phyloP scores from a whole-genome alignment of 495 filamentous ascomycete species.

The Haplographium delicatum region DNA sequence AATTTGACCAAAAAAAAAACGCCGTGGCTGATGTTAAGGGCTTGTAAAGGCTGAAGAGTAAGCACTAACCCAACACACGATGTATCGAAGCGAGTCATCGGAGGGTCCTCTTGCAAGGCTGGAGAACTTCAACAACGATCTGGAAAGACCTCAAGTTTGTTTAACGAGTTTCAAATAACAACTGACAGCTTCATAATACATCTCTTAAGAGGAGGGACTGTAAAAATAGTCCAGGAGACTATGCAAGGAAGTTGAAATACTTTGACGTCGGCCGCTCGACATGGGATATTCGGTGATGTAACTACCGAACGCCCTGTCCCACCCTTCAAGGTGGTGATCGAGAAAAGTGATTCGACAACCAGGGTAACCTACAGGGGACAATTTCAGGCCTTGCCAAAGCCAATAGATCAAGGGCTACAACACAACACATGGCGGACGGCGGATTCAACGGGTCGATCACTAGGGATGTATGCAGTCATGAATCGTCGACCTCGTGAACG shows the following conservation, averaged over 20 bases:
- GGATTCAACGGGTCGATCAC: slow-evolving; percentile 19
- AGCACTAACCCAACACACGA: slow-evolving; percentile 14
- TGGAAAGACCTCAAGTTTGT: background rate
- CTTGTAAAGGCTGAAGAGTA: slow-evolving; percentile 10
- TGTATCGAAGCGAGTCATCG: slow-evolving; percentile 1
- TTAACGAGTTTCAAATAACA: too few relatives aligned
- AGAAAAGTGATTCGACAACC: slow-evolving; percentile 7
- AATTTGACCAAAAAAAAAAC: background rate
- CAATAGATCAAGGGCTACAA: slow-evolving; percentile 17
- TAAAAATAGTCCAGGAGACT: too few relatives aligned
- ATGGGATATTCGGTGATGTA: slow-evolving; percentile 2
- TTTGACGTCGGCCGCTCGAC: slow-evolving; percentile 6
- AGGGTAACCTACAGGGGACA: slow-evolving; percentile 9
- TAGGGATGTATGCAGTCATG: slow-evolving; percentile 17
- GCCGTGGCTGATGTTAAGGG: slow-evolving; percentile 12
- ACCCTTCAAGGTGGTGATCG: too few relatives aligned
- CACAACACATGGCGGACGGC: background rate
- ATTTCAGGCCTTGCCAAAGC: slow-evolving; percentile 5
- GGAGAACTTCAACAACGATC: background rate
- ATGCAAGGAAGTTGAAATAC: background rate
- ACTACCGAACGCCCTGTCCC: slow-evolving; percentile 8
- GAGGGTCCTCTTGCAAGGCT: slow-evolving; percentile 12
- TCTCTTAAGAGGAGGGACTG: too few relatives aligned
- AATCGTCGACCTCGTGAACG: slow-evolving; percentile 2
- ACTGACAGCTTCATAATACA: too few relatives aligned